Evolutionary conservation across 179 eudicot species (phyloP).

Genomic region (Beta lomatogona): DNA sequence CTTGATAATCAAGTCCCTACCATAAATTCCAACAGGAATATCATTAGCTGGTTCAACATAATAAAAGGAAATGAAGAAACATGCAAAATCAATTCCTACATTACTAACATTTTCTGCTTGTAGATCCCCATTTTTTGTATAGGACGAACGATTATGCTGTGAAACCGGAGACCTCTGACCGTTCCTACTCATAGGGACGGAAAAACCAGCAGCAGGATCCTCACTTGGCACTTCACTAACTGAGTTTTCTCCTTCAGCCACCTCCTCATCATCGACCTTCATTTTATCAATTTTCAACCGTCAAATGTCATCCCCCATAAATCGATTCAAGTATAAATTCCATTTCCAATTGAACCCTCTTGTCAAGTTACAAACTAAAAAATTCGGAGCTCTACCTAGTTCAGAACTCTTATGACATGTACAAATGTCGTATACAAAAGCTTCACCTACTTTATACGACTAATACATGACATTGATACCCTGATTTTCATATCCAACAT

Average conservation of each 20-base stretch:
- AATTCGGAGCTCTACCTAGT: too few relatives aligned
- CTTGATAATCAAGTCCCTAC: constrained; percentile 71
- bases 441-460: too few relatives aligned
- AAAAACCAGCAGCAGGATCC: constrained; percentile 32
- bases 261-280: constrained; percentile 81
- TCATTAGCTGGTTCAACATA: not conserved
- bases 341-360: not conserved
- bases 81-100: not conserved
- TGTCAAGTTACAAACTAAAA: not conserved
- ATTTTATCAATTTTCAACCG: not conserved
- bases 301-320: not conserved
- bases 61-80: constrained; percentile 1
- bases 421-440: too few relatives aligned
- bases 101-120: constrained; percentile 52
- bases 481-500: too few relatives aligned
- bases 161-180: constrained; percentile 43
- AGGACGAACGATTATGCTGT: constrained; percentile 30
- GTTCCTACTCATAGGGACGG: constrained; percentile 30
- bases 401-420: too few relatives aligned
- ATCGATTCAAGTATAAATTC: not conserved
- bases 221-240: constrained; percentile 38
- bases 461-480: too few relatives aligned
- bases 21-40: constrained; percentile 7
- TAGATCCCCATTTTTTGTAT: constrained; percentile 48
- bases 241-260: constrained; percentile 45